These are phyloP conservation scores for Pseudodiploospora longispora DNA, from an alignment of 2,329 filamentous ascomycete genomes.

Conservation along the genomic window DNA sequence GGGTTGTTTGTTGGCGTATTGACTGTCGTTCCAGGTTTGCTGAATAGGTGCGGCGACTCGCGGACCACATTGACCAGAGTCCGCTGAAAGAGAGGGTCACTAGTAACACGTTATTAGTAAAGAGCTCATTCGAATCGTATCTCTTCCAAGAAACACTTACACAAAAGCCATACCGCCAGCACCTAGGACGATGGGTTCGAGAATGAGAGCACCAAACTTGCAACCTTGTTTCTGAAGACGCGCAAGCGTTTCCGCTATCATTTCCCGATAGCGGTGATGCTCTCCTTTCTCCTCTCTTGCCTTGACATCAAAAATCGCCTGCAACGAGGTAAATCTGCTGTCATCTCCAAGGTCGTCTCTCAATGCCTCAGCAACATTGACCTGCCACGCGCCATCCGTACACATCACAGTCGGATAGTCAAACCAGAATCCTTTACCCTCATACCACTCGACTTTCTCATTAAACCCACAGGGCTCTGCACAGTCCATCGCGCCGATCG, in stretches of 20 bases:
- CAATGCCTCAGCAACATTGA: slow-evolving; percentile 47
- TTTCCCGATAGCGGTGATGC: slow-evolving; percentile 46
- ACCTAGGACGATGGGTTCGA: slow-evolving; percentile 74
- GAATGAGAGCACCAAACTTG: slow-evolving; percentile 68
- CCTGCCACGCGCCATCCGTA: slow-evolving; percentile 55
- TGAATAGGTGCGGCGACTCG: slow-evolving; percentile 47
- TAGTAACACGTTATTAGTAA: slow-evolving; percentile 21
- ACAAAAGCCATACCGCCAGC: slow-evolving; percentile 79
- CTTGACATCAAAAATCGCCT: slow-evolving; percentile 53
- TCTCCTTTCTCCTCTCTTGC: slow-evolving; percentile 35
- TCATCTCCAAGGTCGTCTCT: slow-evolving; percentile 35
- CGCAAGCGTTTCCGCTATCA: slow-evolving; percentile 49
- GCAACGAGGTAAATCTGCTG: slow-evolving; percentile 38
- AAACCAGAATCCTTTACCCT: slow-evolving; percentile 72
- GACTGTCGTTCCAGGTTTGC: slow-evolving; percentile 11
- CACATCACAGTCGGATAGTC: slow-evolving; percentile 68
- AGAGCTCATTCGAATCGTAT: background rate
- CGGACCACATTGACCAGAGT: slow-evolving; percentile 62
- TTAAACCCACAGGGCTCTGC: slow-evolving; percentile 72
- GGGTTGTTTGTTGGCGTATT: slow-evolving; percentile 10
- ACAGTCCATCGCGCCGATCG: slow-evolving; percentile 81
- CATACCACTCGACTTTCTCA: slow-evolving; percentile 80
- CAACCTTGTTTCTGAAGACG: slow-evolving; percentile 45
- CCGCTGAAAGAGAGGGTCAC: slow-evolving; percentile 74
- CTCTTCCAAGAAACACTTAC: slow-evolving; percentile 34